phyloP scores from a whole-genome alignment of 2,329 filamentous ascomycete genomes.

The Furcasterigmium furcatum region DNA sequence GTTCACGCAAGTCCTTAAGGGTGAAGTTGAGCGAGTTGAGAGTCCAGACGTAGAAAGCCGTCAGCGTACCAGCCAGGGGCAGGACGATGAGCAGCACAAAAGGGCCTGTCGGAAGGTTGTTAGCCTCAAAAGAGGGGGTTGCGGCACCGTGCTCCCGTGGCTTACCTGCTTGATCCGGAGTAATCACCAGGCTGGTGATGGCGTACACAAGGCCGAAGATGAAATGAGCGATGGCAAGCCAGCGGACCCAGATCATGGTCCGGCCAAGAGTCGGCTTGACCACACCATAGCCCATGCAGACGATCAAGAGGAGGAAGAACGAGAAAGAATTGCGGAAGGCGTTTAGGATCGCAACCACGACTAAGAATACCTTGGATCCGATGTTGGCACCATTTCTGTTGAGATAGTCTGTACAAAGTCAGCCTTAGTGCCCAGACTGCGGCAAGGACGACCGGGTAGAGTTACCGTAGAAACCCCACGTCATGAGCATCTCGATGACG shows the following conservation, averaged over 20 bases:
- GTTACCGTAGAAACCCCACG: constrained; percentile 93
- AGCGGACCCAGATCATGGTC: constrained; percentile 91
- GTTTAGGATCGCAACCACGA: constrained; percentile 89
- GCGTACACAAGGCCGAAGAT: constrained; percentile 93
- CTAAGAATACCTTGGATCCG: constrained; percentile 80
- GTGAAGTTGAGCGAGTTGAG: constrained; percentile 92
- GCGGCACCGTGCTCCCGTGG: not conserved
- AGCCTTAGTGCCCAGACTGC: constrained; percentile 20
- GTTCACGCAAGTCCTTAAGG: constrained; percentile 91
- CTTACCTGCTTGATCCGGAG: constrained; percentile 76
- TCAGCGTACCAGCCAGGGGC: constrained; percentile 85
- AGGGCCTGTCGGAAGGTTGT: constrained; percentile 52
- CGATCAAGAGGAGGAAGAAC: constrained; percentile 95
- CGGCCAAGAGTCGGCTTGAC: constrained; percentile 90
- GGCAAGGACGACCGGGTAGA: too few relatives aligned
- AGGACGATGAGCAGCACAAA: constrained; percentile 91
- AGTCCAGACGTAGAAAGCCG: constrained; percentile 98
- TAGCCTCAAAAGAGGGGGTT: not conserved
- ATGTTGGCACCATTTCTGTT: constrained; percentile 85
- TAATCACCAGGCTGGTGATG: constrained; percentile 82
- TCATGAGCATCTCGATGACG: constrained; percentile 95
- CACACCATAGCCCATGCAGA: constrained; percentile 99
- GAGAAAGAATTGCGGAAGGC: constrained; percentile 96
- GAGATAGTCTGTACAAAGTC: constrained; percentile 67
- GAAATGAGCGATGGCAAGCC: constrained; percentile 89